Base-by-base conservation (phyloP, 768 basidiomycete genomes). In the Rhodosporidiobolus sp. region DNA sequence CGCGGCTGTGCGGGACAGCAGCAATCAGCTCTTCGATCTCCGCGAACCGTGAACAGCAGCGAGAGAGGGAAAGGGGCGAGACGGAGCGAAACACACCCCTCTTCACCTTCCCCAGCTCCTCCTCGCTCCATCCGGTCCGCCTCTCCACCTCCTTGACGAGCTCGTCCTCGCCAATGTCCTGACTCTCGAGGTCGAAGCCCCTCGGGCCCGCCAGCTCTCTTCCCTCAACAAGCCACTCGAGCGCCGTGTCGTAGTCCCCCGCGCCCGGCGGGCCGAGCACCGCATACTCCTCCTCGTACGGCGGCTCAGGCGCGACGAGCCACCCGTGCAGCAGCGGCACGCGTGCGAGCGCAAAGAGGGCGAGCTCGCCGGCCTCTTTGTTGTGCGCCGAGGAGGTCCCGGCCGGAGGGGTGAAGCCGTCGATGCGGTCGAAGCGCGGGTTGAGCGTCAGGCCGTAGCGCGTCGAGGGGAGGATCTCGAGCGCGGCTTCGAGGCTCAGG, bases 401-500 rank as follows among this genome's bases (percentile, higher is more conserved):
- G 2, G 64, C 7, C 5, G 50, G n/a, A 20, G 38, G 17, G 53
- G 67, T 38, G 12, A 88, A 79, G 1, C 85, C 85, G 0, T 71
- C 73, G 38, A 75, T 69, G 14, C 61, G 48, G 14, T 88, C 89
- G 80, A 96, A 96, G 1, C 87, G 81, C 1, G 93, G 91, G 77
- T 96, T 93, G 56, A 96, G 83, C 78, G 94, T 90, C 84, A 96
- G 90, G 20, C 94, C 94, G 84, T 87, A 89, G 72, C 88, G 89
- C 12, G 89, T 91, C 65, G 85, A 81, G 26, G 91, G 91, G 84
- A 92, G 86, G 65, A 89, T 86, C 0, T 88, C 87, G 8, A 92
- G 83, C 0, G 90, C 90, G 22, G 88, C 86, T 20, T 87, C 87
- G 30, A 90, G 85, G 5, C 54, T 57, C 3, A 69, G 46, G 52